Percentiles rank a stretch among this genome's conserved stretches.
These are phyloP conservation scores for Dianthus caryophyllus DNA, from an alignment of 148 eudicot species.

Conservation along the genomic window DNA sequence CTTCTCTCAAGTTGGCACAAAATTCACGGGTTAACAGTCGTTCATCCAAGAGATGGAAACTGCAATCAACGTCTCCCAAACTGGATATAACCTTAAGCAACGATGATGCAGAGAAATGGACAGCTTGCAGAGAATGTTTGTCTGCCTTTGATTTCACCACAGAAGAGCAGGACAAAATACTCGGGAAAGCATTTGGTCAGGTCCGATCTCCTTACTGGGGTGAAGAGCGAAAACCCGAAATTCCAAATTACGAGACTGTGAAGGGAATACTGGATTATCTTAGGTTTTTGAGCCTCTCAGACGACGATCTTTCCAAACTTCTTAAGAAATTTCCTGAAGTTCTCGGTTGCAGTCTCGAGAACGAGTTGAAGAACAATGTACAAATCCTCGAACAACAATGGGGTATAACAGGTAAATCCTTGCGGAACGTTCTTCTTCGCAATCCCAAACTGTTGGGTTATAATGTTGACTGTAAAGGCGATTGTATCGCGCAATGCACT, in stretches of 20 bases:
- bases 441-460: slow-evolving; percentile 86
- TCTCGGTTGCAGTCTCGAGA: slow-evolving; percentile 79
- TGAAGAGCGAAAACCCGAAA: slow-evolving; percentile 68
- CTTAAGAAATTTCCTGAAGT: slow-evolving; percentile 96
- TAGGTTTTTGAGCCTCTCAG: slow-evolving; percentile 65
- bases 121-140: slow-evolving; percentile 54
- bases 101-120: slow-evolving; percentile 71
- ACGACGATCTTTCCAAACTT: slow-evolving; percentile 68
- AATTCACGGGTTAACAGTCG: slow-evolving; percentile 14
- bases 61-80: slow-evolving; percentile 42
- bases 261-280: slow-evolving; percentile 53
- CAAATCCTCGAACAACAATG: slow-evolving; percentile 58
- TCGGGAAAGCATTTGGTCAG: slow-evolving; percentile 88
- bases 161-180: slow-evolving; percentile 77
- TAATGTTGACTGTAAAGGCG: slow-evolving; percentile 94
- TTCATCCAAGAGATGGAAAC: slow-evolving; percentile 45
- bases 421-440: slow-evolving; percentile 68
- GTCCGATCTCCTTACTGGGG: slow-evolving; percentile 92
- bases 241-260: slow-evolving; percentile 54
- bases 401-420: slow-evolving; percentile 79
- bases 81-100: slow-evolving; percentile 35
- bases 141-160: slow-evolving; percentile 45
- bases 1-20: slow-evolving; percentile 12
- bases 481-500: slow-evolving; percentile 92
- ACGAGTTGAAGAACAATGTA: slow-evolving; percentile 68